Conservation (phyloP, 805 yeast species). For the Ogataea dorogensis region DNA sequence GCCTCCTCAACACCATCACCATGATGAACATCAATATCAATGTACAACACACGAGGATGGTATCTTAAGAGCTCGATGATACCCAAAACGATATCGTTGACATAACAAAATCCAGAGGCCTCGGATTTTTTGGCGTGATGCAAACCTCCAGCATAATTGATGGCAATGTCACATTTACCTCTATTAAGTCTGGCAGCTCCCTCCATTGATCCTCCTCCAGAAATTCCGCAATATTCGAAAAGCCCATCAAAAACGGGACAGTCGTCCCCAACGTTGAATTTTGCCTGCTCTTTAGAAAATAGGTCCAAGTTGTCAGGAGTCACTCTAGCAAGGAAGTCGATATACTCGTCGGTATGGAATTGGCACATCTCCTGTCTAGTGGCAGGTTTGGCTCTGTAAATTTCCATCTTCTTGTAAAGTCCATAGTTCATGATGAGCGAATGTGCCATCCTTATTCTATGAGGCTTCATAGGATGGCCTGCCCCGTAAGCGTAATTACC, state of each 20-base stretch:
- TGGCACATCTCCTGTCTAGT: constrained; percentile 98
- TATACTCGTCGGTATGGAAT: constrained; percentile 96
- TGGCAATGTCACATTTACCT: constrained; percentile 86
- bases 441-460: constrained; percentile 97
- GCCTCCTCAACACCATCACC: constrained; percentile 97
- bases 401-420: constrained; percentile 93
- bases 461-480: constrained; percentile 99
- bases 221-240: constrained; percentile 71
- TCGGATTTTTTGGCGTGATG: constrained; percentile 91
- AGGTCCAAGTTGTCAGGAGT: constrained; percentile 88
- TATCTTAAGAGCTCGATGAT: constrained; percentile 74
- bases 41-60: constrained; percentile 82
- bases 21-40: constrained; percentile 89
- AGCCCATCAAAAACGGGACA: constrained; percentile 82
- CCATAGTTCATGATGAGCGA: constrained; percentile 96
- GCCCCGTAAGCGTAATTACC: constrained; percentile 98
- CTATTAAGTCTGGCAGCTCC: constrained; percentile 81
- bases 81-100: constrained; percentile 86
- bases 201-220: constrained; percentile 88
- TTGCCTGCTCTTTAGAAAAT: constrained; percentile 83
- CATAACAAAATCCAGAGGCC: constrained; percentile 88
- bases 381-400: constrained; percentile 95
- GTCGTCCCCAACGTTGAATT: constrained; percentile 95
- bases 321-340: constrained; percentile 86
- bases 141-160: constrained; percentile 90